A percentile compares a stretch with the other conserved stretches of the same genome.
These are phyloP conservation scores for Fusarium sp. DNA, from an alignment of 2,329 filamentous ascomycete genomes.

Conservation along the genomic window DNA sequence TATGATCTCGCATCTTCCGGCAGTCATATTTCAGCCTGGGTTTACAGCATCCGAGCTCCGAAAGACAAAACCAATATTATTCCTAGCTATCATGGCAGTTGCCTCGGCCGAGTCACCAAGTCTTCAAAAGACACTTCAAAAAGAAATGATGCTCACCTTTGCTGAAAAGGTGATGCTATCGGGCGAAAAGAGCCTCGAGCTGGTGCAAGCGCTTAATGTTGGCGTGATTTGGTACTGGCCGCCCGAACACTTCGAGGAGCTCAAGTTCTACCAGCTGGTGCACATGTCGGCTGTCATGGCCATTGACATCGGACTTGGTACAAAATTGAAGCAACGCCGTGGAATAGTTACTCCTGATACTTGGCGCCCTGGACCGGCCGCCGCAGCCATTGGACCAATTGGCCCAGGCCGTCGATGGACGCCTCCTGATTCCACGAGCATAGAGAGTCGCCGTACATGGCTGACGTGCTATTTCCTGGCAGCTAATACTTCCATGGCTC, in stretches of 20 bases:
- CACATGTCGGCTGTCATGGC: conserved; percentile 87
- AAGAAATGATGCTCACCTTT: conserved; percentile 79
- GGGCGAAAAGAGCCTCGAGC: conserved; percentile 85
- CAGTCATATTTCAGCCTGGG: conserved; percentile 70
- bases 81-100: conserved; percentile 78
- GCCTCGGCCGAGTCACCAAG: conserved; percentile 70
- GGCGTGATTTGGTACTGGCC: conserved; percentile 88
- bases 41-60: conserved; percentile 70
- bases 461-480: conserved; percentile 72
- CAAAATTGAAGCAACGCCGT: conserved; percentile 43
- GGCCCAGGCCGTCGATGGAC: conserved; percentile 52
- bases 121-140: conserved; percentile 74
- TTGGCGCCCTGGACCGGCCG: conserved; percentile 56
- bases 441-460: conserved; percentile 72
- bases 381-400: conserved; percentile 32
- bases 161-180: conserved; percentile 81
- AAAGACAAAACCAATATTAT: conserved; percentile 73
- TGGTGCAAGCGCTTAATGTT: conserved; percentile 84
- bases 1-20: conserved; percentile 74
- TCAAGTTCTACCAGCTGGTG: conserved; percentile 91
- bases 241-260: conserved; percentile 85
- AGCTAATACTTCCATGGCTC: conserved; percentile 72
- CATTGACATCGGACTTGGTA: conserved; percentile 84
- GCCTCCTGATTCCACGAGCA: conserved; percentile 66
- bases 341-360: conserved; percentile 43